Evolutionary conservation across 352 stramenopile genomes (phyloP).

Genomic region (Globisporangium spiculum): DNA sequence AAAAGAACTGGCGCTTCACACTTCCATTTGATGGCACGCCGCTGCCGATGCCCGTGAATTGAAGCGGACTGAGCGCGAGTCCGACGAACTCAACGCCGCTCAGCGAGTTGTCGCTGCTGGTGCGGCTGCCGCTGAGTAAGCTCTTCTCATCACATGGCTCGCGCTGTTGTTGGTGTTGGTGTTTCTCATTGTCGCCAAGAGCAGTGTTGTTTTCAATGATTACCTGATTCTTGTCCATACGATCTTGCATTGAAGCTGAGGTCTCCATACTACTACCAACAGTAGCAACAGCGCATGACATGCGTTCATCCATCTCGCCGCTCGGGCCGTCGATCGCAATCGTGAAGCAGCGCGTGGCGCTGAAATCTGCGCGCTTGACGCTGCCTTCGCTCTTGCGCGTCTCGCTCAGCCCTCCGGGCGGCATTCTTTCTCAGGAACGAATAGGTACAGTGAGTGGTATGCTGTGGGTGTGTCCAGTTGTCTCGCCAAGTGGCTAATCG

Average conservation of each 20-base stretch:
- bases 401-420: conserved; percentile 3
- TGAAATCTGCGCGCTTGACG: conserved; percentile 13
- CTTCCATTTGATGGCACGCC: neutral
- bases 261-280: neutral
- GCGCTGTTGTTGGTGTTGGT: neutral
- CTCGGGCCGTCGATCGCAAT: conserved; percentile 1
- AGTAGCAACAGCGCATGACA: neutral
- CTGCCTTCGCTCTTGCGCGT: neutral
- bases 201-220: neutral
- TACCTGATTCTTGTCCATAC: neutral
- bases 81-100: neutral
- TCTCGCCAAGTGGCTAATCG: neutral
- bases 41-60: neutral
- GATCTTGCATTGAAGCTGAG: neutral
- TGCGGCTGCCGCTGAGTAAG: conserved; percentile 14
- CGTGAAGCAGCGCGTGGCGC: conserved; percentile 17
- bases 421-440: neutral
- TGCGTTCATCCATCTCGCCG: neutral
- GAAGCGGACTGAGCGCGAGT: neutral
- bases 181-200: neutral
- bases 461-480: neutral
- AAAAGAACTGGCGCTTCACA: conserved; percentile 59
- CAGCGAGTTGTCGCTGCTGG: conserved; percentile 13
- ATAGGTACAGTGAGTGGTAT: neutral
- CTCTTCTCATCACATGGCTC: neutral